These are phyloP conservation scores for Entelexis paramagnoliae DNA, from an alignment of 1,139 yeast genomes.

Conservation along the genomic window DNA sequence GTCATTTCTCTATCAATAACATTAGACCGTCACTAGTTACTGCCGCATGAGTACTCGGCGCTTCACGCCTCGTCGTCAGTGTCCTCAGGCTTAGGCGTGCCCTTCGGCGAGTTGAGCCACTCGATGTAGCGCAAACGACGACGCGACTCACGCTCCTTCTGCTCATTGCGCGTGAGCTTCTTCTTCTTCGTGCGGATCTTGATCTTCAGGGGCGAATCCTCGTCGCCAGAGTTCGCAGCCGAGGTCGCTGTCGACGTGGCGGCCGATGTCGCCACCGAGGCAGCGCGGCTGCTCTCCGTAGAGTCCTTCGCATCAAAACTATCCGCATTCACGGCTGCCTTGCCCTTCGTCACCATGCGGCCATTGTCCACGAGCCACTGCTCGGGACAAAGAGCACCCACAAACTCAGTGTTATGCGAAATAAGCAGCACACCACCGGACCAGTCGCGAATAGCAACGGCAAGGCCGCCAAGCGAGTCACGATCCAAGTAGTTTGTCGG, in stretches of 20 bases:
- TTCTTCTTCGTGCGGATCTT: constrained; percentile 86
- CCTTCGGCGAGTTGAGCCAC: constrained; percentile 94
- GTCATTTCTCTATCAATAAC: background rate
- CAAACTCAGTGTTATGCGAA: constrained; percentile 94
- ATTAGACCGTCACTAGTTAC: background rate
- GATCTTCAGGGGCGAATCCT: constrained; percentile 90
- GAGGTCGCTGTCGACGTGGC: constrained; percentile 34
- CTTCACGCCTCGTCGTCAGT: constrained; percentile 69
- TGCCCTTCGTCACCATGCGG: constrained; percentile 72
- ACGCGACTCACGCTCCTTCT: constrained; percentile 83
- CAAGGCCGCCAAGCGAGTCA: constrained; percentile 94
- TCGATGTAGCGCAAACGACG: constrained; percentile 88
- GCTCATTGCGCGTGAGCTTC: constrained; percentile 94
- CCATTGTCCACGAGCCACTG: constrained; percentile 98
- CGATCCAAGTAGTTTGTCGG: constrained; percentile 97
- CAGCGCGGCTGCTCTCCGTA: constrained; percentile 30
- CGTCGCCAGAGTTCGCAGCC: constrained; percentile 34
- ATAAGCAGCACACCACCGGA: constrained; percentile 97
- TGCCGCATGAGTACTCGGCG: no score
- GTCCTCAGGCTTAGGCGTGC: constrained; percentile 88
- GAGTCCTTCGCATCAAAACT: constrained; percentile 54
- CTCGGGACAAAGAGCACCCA: constrained; percentile 95
- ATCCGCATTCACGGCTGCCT: constrained; percentile 52
- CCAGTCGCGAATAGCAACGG: constrained; percentile 97
- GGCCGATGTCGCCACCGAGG: constrained; percentile 32